Evolutionary conservation across 139 green algal species (phyloP).

Genomic region (Chlorella sp.): DNA sequence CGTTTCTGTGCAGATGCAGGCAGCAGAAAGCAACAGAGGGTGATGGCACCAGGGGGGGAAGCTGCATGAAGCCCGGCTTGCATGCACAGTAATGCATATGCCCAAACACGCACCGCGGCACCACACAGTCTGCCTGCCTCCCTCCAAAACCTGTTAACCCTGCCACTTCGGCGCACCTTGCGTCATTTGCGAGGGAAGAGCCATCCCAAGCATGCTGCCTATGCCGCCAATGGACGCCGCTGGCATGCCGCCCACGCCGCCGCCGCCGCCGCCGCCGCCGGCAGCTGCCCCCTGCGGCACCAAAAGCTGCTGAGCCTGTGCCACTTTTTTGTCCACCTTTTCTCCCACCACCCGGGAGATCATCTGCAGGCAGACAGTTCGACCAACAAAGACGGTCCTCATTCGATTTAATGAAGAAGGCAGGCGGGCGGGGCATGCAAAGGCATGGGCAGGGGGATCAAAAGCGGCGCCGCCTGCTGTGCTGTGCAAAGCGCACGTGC

Average conservation of each 20-base stretch:
- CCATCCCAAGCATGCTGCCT: neutral
- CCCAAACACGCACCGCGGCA: neutral
- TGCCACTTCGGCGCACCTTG: neutral
- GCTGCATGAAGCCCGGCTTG: too few species aligned
- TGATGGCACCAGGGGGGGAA: too few species aligned
- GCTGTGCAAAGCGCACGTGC: too few species aligned
- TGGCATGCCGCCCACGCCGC: neutral
- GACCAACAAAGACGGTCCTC: neutral
- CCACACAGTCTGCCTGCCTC: neutral
- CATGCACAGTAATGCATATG: neutral
- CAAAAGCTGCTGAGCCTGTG: slow-evolving; percentile 20
- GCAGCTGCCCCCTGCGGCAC: neutral
- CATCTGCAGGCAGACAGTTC: slow-evolving; percentile 13
- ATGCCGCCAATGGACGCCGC: neutral
- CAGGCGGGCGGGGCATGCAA: neutral
- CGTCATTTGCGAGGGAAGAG: neutral
- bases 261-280: neutral
- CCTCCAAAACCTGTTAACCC: neutral
- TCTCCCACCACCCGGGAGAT: slow-evolving; percentile 22
- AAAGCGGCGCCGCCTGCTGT: neutral
- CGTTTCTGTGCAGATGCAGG: neutral
- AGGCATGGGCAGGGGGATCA: neutral
- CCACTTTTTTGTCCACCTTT: slow-evolving; percentile 32
- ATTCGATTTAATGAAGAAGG: neutral
- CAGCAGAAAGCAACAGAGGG: neutral